Base-by-base conservation (phyloP, 139 green algal genomes). In the Chlorella sp. region DNA sequence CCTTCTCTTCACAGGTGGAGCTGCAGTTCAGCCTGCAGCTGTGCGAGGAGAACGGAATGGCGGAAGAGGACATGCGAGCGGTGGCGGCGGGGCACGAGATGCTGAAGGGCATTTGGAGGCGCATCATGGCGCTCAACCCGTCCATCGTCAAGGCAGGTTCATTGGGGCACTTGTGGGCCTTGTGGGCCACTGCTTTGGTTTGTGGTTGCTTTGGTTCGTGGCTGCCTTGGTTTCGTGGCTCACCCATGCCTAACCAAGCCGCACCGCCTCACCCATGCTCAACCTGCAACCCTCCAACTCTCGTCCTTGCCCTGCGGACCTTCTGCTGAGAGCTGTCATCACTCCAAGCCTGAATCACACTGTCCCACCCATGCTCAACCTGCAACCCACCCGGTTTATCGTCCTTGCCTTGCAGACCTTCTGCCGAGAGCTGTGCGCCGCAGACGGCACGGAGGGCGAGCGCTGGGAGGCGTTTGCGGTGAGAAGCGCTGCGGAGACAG, bases 381-480 rank as follows among this genome's bases (percentile, higher is more conserved):
- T 26, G 2, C 51, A 11, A 60, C 51, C 51, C 22, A 60, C 9
- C 51, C 14, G 4, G 13, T 24, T 3, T 16, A 11, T 3, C 51
- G 2, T 1, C 43, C 13, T 13, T 13, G 28, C 30, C 46, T 1
- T 20, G 30, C 77, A 83, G 77, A 38, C 28, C 3, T 83, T 83
- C 30, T n/a, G 73, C 3, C n/a, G 11, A 9, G 77, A 83, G 1
- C 16, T 83, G 20, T 83, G 26, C 16, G 0, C 40, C 3, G 60
- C 77, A 0, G 77, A 83, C 8, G 77, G 60, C 38, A 58, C 60
- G 0, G 60, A 74, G 14, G 40, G 30, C 28, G 77, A 83, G 11
- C 77, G 58, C 40, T 83, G 77, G 77, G 77, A 83, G 77, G 58
- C 60, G 6, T 24, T 73, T 32, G 77, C 77, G 77, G 77, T 83